Conservation (phyloP, 305 asterid species). For the Fraxinus baroniana region DNA sequence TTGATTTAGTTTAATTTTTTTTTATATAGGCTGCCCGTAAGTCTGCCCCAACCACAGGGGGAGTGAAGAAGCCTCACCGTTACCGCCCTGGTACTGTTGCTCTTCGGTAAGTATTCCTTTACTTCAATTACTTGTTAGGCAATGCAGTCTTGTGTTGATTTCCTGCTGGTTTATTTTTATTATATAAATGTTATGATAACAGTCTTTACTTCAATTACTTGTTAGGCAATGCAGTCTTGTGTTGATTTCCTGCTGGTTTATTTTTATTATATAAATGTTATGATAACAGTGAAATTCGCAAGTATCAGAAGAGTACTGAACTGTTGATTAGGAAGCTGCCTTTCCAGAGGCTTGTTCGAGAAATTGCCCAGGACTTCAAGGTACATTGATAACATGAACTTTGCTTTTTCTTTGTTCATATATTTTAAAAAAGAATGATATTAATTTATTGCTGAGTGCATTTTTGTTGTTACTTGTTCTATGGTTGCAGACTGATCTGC, state of each 20-base stretch:
- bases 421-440: not conserved
- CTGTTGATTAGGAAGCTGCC: conserved; percentile 81
- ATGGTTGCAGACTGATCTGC: conserved; percentile 77
- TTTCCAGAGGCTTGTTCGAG: conserved; percentile 87
- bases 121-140: not conserved
- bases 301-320: conserved; percentile 84
- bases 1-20: not conserved
- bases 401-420: not conserved
- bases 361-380: conserved; percentile 84
- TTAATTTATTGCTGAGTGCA: not conserved
- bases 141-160: too few species aligned
- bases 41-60: conserved; percentile 98
- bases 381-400: conserved; percentile 16
- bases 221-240: too few species aligned
- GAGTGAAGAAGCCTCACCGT: conserved; percentile 94
- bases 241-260: too few species aligned
- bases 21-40: conserved; percentile 80
- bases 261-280: too few species aligned
- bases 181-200: too few species aligned
- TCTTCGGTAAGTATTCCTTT: conserved; percentile 58
- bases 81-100: conserved; percentile 95
- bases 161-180: too few species aligned
- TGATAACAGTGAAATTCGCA: conserved; percentile 46
- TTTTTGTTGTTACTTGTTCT: not conserved
- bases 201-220: not conserved